Base-by-base conservation (phyloP, 352 stramenopile genomes). In the Globisporangium lucens region DNA sequence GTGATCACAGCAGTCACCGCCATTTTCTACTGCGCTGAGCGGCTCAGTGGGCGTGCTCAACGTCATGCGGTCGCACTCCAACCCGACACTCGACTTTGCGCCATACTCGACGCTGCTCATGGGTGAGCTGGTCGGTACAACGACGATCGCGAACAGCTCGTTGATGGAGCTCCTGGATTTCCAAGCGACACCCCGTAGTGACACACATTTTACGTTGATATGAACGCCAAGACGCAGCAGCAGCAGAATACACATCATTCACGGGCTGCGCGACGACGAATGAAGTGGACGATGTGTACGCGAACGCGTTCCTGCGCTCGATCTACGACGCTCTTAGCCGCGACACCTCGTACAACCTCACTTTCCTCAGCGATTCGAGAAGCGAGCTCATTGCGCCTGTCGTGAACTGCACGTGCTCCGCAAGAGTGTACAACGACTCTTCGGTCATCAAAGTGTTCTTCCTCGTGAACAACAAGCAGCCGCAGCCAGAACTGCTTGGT, bases 341-440 rank as follows among this genome's bases (percentile, higher is more conserved):
- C 43, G 38, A 65, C 12, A 33, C 35, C 30, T 35, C 59, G 36
- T 69, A 72, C 65, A 68, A 66, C 56, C 41, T 69, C 61, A 68
- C 69, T 36, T 58, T 85, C 13, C 66, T 56, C 4, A 51, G 38
- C 24, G n/a, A 7, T 3, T 41, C 65, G 13, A 3, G 61, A 27
- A 73, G 70, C 51, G 78, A 86, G 41, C 63, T 89, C 22, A 67
- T 89, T 0, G 59, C 59, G 17, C 76, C 76, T 1, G 62, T 85
- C 3, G 65, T 71, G 3, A 36, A 71, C 41, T 71, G 65, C 51
- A 52, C 65, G 24, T 60, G 55, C 65, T 24, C n/a, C 3, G 20
- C 51, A 5, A 38, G 53, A 24, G 20, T 8, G 5, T 30, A 46
- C n/a, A 22, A 12, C 1, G 65, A 67, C 15, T 47, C 46, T 12